Base-by-base conservation (phyloP, 805 yeast species). In the Priceomyces haplophilus region DNA sequence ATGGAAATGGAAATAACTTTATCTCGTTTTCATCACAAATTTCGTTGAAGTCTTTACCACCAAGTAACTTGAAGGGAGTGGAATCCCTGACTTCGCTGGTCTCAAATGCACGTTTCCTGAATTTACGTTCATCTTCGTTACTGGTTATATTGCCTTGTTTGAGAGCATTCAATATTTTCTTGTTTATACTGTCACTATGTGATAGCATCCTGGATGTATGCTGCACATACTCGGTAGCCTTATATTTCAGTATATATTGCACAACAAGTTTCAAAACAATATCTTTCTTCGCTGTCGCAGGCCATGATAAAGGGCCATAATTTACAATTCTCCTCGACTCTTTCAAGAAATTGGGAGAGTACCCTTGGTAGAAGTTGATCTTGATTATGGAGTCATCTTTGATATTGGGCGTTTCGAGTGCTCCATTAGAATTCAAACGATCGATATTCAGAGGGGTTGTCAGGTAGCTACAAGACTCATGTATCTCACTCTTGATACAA, bases 231-330 rank as follows among this genome's bases (percentile, higher is more conserved):
- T 21, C 37, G 8, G 17, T 21, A 3, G 37, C 21, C 15, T 16
- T 18, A 34, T 34, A 34, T 4, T 18, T 18, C 17, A 21, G 20
- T 7, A 34, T 19, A 34, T 21, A 34, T n/a, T 21, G 17, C 15
- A 15, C 3, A 21, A 15, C 20, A 24, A 34, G 4, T 13, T 55
- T 50, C 30, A 67, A 53, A 13, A 64, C 69, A 4, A 42, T 44
- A 40, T 69, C 75, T 39, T 62, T 53, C 38, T 54, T 55, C 68
- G 67, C 62, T 4, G 66, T 39, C 8, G 72, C 59, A 1, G 65
- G 52, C 69, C 72, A 67, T 2, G 69, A 55, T 32, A 67, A 62
- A 0, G 73, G 73, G 3, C 73, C 75, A 46, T 56, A 63, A 29
- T 59, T 56, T 4, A 64, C 53, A 36, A 69, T 52, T 33, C 78